These are phyloP conservation scores for Aureobasidium namibiae DNA, from an alignment of 2,329 filamentous ascomycete species.

Conservation along the genomic window DNA sequence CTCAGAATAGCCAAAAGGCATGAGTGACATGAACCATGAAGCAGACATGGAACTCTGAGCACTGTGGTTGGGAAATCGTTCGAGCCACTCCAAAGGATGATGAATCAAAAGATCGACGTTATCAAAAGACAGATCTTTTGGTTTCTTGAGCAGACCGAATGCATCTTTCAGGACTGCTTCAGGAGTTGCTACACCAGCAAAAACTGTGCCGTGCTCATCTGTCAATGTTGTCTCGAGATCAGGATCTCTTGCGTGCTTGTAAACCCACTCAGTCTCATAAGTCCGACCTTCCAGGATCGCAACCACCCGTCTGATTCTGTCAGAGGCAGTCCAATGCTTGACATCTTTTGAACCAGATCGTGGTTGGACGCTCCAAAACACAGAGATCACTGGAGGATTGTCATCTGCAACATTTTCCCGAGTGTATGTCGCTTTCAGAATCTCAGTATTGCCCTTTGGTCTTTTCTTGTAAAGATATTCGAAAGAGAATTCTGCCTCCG, in stretches of 20 bases:
- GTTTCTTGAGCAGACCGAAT: constrained; percentile 15
- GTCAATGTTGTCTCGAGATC: constrained; percentile 14
- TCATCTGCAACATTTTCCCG: background rate
- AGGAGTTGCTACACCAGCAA: constrained; percentile 1
- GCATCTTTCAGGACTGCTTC: constrained; percentile 12
- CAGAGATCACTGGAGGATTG: constrained; percentile 3
- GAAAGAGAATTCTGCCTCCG: constrained; percentile 12
- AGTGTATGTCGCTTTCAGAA: constrained; percentile 13
- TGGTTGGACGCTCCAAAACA: constrained; percentile 16
- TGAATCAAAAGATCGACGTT: constrained; percentile 14
- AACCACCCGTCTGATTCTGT: constrained; percentile 14
- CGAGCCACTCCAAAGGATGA: constrained; percentile 14
- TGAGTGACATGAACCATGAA: background rate
- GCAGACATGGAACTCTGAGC: background rate
- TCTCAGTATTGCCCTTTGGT: constrained; percentile 14
- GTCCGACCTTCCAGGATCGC: constrained; percentile 11
- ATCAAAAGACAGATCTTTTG: constrained; percentile 15
- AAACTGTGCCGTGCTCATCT: constrained; percentile 8
- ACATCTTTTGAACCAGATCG: constrained; percentile 15
- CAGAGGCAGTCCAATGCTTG: constrained; percentile 15
- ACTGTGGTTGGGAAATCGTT: constrained; percentile 1
- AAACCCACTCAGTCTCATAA: constrained; percentile 16
- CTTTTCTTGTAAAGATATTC: constrained; percentile 15
- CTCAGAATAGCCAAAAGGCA: background rate
- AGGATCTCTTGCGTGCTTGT: constrained; percentile 15